Conservation (phyloP, 2,329 filamentous ascomycete species). For the Xylaria sp. region DNA sequence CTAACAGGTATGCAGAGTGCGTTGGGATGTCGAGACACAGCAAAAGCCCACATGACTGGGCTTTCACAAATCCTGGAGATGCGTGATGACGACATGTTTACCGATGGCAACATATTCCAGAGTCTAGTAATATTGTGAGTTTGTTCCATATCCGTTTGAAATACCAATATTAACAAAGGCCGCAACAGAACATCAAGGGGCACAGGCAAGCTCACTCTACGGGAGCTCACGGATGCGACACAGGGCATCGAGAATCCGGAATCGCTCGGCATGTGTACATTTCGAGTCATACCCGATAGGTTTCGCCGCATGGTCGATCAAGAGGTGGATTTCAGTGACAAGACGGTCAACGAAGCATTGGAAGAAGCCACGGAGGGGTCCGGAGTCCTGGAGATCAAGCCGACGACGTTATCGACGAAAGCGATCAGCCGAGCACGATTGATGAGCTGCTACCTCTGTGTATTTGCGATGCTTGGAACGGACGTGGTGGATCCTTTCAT, state of each 20-base stretch:
- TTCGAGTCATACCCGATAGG: conserved; percentile 34
- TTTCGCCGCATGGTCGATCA: conserved; percentile 35
- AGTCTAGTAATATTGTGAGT: conserved; percentile 41
- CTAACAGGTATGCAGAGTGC: conserved; percentile 39
- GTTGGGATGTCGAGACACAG: conserved; percentile 40
- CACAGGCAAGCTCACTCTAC: conserved; percentile 37
- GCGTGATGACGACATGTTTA: conserved; percentile 33
- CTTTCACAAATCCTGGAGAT: conserved; percentile 40
- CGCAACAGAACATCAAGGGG: conserved; percentile 39
- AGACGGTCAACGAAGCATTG: conserved; percentile 37
- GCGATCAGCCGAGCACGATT: conserved; percentile 41
- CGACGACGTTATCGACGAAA: conserved; percentile 36
- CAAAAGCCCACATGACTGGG: conserved; percentile 40
- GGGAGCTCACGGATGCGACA: conserved; percentile 37
- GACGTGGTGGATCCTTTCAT: conserved; percentile 40
- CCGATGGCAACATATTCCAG: conserved; percentile 40
- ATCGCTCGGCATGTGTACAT: conserved; percentile 36
- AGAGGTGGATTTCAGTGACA: conserved; percentile 34
- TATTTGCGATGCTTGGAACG: conserved; percentile 41
- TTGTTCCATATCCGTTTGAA: background rate
- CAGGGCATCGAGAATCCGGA: conserved; percentile 38
- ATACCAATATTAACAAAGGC: conserved; percentile 5
- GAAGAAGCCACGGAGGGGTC: conserved; percentile 30
- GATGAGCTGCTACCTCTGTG: conserved; percentile 40
- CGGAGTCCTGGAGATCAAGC: conserved; percentile 24